phyloP scores from a whole-genome alignment of 257 asterid genomes.

The Perilla frutescens region DNA sequence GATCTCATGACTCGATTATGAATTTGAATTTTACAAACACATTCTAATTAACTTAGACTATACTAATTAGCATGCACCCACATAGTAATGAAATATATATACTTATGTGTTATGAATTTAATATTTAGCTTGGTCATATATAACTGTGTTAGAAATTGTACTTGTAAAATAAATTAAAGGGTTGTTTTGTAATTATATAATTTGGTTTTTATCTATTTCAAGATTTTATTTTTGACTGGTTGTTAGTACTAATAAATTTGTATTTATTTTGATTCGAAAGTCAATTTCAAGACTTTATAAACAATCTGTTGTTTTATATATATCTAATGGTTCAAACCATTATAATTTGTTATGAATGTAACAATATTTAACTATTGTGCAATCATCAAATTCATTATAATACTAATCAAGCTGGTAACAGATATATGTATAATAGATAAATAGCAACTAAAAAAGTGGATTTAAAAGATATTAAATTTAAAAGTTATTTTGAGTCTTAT shows the following conservation, averaged over 20 bases:
- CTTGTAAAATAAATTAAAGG: too few relatives aligned
- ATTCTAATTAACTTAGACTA: too few relatives aligned
- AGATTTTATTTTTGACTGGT: neutral
- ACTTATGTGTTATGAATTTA: too few relatives aligned
- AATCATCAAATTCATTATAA: neutral
- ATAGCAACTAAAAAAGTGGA: neutral
- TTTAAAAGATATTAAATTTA: neutral
- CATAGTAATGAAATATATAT: too few relatives aligned
- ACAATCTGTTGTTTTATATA: neutral
- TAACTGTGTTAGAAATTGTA: too few relatives aligned
- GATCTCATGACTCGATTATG: too few relatives aligned
- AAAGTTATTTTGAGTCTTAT: neutral
- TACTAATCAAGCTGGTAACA: neutral
- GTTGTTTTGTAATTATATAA: neutral
- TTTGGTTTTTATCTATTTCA: neutral
- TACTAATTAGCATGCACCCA: too few relatives aligned
- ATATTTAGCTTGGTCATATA: too few relatives aligned
- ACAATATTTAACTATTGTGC: neutral
- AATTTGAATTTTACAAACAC: too few relatives aligned
- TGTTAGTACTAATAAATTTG: neutral
- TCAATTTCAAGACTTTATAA: constrained; percentile 1
- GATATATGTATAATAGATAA: neutral
- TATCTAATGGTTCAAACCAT: neutral
- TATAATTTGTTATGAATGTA: neutral
- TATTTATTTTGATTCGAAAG: neutral